phyloP scores from a whole-genome alignment of 2,329 filamentous ascomycete species.

The Clarireedia hainanense region DNA sequence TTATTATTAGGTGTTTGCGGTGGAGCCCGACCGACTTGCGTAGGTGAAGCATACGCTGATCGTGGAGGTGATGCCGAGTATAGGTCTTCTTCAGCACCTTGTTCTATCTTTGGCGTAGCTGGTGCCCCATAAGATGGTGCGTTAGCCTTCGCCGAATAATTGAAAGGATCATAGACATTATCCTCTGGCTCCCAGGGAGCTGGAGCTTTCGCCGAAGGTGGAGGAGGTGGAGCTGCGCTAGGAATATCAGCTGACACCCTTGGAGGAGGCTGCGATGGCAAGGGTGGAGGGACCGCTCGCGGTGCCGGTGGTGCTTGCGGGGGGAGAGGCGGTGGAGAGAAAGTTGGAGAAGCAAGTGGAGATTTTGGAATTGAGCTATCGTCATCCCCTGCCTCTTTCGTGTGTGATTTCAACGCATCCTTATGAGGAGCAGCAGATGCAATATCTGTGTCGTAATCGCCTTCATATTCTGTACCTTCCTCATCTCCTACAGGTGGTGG shows the following conservation, averaged over 20 bases:
- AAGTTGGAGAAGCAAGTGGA: conserved; percentile 33
- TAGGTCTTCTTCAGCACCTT: conserved; percentile 24
- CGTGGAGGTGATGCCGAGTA: conserved; percentile 30
- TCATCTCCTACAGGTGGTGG: conserved; percentile 58
- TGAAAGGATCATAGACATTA: conserved; percentile 65
- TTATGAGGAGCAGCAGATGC: conserved; percentile 90
- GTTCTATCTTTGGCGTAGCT: conserved; percentile 17
- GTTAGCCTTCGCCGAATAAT: conserved; percentile 33
- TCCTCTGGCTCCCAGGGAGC: conserved; percentile 51
- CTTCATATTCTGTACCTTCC: conserved; percentile 89
- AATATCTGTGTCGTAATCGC: conserved; percentile 97
- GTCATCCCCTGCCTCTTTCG: conserved; percentile 68
- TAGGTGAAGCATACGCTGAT: conserved; percentile 22
- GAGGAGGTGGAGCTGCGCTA: conserved; percentile 51
- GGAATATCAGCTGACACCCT: conserved; percentile 65
- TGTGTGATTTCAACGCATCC: conserved; percentile 80
- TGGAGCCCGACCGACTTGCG: conserved; percentile 32
- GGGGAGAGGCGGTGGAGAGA: conserved; percentile 46
- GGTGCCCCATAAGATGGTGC: conserved; percentile 11
- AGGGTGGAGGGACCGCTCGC: conserved; percentile 54
- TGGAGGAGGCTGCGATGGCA: conserved; percentile 47
- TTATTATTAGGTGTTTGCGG: conserved; percentile 36
- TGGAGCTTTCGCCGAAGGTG: conserved; percentile 28
- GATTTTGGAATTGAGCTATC: conserved; percentile 49
- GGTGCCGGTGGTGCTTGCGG: conserved; percentile 43